Percentiles rank a stretch among this genome's conserved stretches.
These are phyloP conservation scores for Lippia alba DNA, from an alignment of 305 asterid species.

Conservation along the genomic window DNA sequence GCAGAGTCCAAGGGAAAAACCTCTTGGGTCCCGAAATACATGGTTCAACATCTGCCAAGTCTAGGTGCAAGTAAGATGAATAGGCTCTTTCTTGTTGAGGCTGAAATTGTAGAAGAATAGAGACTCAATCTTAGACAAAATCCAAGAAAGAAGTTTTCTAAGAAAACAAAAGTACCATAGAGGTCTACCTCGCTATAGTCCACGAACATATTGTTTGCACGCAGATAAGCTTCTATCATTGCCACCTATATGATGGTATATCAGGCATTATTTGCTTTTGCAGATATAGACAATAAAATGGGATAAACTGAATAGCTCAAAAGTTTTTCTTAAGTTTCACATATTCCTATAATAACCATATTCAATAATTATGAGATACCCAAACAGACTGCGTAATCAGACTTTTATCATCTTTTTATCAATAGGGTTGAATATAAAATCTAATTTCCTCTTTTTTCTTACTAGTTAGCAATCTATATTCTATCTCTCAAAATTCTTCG, in stretches of 20 bases:
- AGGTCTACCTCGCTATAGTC: constrained; percentile 76
- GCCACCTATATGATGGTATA: constrained; percentile 56
- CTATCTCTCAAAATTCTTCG: not conserved
- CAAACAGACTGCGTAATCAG: not conserved
- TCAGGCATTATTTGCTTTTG: constrained; percentile 22
- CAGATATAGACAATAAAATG: constrained; percentile 7
- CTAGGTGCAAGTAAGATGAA: constrained; percentile 72
- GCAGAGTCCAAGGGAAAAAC: constrained; percentile 39
- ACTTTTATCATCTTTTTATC: not conserved
- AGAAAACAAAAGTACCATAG: constrained; percentile 6
- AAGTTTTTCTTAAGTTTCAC: not conserved
- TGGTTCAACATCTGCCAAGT: constrained; percentile 79
- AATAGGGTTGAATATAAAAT: not conserved
- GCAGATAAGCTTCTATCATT: constrained; percentile 93
- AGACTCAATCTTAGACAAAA: constrained; percentile 22
- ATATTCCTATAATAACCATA: not conserved
- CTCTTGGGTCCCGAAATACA: constrained; percentile 96
- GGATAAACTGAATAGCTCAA: not conserved
- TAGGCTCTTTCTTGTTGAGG: constrained; percentile 85
- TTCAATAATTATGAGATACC: not conserved
- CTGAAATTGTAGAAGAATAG: constrained; percentile 47
- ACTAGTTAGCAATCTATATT: not conserved
- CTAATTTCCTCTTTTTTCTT: not conserved
- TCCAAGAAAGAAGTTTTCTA: not conserved
- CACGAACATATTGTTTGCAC: constrained; percentile 88